A percentile compares a stretch with the other conserved stretches of the same genome.
These are phyloP conservation scores for Trichoderma aggressivum DNA, from an alignment of 2,329 filamentous ascomycete genomes.

Conservation along the genomic window DNA sequence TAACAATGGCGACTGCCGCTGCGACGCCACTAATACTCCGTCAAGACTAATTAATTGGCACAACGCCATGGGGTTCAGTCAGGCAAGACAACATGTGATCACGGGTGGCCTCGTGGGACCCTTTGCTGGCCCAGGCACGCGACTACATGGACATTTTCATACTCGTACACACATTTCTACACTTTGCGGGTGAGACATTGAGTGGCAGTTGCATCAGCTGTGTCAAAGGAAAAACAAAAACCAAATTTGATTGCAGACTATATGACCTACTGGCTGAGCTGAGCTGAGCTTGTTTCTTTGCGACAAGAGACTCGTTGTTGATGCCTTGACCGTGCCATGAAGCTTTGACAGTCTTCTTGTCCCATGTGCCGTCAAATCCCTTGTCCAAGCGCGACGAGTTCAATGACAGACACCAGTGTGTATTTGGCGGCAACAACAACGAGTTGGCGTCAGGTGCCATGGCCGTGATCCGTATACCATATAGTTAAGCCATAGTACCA, in stretches of 20 bases:
- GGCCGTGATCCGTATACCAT: not conserved
- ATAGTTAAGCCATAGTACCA: not conserved
- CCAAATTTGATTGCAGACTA: constrained; percentile 16
- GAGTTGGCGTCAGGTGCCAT: not conserved
- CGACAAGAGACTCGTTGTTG: not conserved
- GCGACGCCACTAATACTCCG: no score
- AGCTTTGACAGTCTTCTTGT: not conserved
- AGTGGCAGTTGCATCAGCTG: not conserved
- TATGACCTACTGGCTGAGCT: constrained; percentile 9
- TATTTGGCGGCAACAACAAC: not conserved
- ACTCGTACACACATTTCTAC: not conserved
- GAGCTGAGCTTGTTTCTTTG: not conserved
- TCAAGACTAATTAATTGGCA: no score
- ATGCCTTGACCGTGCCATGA: not conserved
- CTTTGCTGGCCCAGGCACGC: constrained; percentile 6
- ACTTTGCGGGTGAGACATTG: not conserved
- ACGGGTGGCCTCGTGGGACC: constrained; percentile 5
- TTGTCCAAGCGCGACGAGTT: not conserved
- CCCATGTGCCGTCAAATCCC: not conserved
- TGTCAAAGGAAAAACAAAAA: constrained; percentile 4
- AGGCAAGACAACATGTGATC: constrained; percentile 13
- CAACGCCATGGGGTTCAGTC: constrained; percentile 4
- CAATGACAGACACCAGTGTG: not conserved
- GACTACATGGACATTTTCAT: not conserved
- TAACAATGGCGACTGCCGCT: no score